These are phyloP conservation scores for Pelargonium hybrid DNA, from an alignment of 441 rosid species.

Conservation along the genomic window DNA sequence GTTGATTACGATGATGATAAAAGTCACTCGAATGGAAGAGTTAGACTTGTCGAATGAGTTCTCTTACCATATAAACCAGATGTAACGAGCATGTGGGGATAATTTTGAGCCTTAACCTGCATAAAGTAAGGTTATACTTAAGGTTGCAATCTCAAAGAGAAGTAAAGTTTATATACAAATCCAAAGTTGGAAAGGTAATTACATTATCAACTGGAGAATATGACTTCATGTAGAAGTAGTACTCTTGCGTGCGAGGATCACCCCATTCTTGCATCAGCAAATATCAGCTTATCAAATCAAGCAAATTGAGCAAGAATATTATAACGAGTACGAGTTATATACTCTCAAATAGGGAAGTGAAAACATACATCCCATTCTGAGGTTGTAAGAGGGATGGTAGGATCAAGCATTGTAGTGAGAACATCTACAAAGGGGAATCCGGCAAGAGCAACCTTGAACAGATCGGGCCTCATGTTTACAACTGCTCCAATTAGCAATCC, in stretches of 20 bases:
- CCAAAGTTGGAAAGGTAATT: not conserved
- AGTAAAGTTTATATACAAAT: not conserved
- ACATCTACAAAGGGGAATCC: conserved; percentile 94
- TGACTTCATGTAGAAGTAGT: not conserved
- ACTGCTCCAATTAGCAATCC: conserved; percentile 85
- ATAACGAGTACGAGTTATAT: no score
- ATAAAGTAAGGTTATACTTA: not conserved
- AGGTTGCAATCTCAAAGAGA: not conserved
- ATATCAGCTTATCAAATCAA: no score
- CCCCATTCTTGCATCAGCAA: not conserved
- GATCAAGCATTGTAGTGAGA: conserved; percentile 89
- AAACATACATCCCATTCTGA: conserved; percentile 80
- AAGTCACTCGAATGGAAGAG: no score
- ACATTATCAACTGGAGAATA: not conserved
- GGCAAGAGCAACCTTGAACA: conserved; percentile 78
- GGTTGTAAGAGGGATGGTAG: conserved; percentile 84
- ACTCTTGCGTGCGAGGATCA: not conserved
- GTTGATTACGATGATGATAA: no score
- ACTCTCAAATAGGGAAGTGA: not conserved
- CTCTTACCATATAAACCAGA: not conserved
- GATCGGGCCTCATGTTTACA: conserved; percentile 89
- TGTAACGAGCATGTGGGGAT: not conserved
- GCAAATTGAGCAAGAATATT: no score
- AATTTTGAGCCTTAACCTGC: not conserved
- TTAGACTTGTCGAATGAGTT: not conserved